Evolutionary conservation across 2,329 filamentous ascomycete species (phyloP).

Genomic region (Aureobasidium sp.): DNA sequence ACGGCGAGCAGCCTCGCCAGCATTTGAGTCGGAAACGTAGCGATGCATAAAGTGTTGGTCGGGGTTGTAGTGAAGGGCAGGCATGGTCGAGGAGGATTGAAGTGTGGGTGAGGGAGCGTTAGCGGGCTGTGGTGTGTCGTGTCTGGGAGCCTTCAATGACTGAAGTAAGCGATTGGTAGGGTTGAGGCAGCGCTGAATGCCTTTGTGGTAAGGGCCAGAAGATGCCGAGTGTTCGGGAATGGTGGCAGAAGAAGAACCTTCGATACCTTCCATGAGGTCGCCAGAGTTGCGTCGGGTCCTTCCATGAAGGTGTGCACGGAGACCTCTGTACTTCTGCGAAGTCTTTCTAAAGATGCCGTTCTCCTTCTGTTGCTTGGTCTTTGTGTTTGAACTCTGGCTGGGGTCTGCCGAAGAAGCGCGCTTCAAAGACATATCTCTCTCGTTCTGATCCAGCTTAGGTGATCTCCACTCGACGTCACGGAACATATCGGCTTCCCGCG

Average conservation of each 20-base stretch:
- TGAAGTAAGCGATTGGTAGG: slow-evolving; percentile 5
- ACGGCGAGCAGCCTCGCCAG: slow-evolving; percentile 13
- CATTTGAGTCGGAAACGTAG: slow-evolving; percentile 5
- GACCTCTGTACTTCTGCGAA: slow-evolving; percentile 13
- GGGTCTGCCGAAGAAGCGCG: slow-evolving; percentile 12
- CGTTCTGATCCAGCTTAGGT: background rate
- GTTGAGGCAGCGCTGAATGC: slow-evolving; percentile 2
- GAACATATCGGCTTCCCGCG: slow-evolving; percentile 8
- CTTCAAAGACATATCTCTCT: slow-evolving; percentile 10
- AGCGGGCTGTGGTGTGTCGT: slow-evolving; percentile 15
- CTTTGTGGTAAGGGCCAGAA: slow-evolving; percentile 9
- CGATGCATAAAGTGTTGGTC: slow-evolving; percentile 9
- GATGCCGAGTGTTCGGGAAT: slow-evolving; percentile 10
- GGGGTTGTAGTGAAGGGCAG: slow-evolving; percentile 8
- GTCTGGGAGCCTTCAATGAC: slow-evolving; percentile 12
- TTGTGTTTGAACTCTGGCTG: slow-evolving; percentile 11
- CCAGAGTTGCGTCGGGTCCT: slow-evolving; percentile 7
- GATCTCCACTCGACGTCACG: slow-evolving; percentile 3
- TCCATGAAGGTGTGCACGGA: slow-evolving; percentile 3
- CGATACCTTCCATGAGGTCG: slow-evolving; percentile 16
- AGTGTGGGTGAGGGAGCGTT: slow-evolving; percentile 11
- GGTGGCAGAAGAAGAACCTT: slow-evolving; percentile 8
- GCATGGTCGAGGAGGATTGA: slow-evolving; percentile 11
- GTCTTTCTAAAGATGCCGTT: slow-evolving; percentile 15
- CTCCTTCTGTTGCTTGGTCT: slow-evolving; percentile 14